Conservation (phyloP, 306 rosid species). For the Neltuma alba region DNA sequence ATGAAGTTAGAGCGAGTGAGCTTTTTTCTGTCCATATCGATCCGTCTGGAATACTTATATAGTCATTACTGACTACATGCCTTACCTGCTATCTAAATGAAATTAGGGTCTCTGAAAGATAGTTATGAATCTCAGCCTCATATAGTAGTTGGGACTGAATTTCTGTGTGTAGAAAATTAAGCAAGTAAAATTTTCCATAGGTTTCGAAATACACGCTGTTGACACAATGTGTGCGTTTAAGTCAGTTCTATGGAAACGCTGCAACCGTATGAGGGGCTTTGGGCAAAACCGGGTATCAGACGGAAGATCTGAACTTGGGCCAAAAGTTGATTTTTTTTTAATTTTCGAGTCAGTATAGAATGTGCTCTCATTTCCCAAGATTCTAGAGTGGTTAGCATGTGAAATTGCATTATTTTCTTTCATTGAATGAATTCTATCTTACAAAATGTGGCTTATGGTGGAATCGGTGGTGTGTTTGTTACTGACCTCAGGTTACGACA, state of each 20-base stretch:
- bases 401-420: constrained; percentile 17
- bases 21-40: neutral
- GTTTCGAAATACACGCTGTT: neutral
- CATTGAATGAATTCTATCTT: neutral
- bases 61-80: constrained; percentile 18
- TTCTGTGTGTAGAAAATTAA: neutral
- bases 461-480: constrained; percentile 28
- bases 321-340: no score
- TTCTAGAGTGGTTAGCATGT: neutral
- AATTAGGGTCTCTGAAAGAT: neutral
- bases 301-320: constrained; percentile 14
- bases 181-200: neutral
- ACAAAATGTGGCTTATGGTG: constrained; percentile 18
- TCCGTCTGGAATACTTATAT: neutral
- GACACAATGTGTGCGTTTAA: neutral
- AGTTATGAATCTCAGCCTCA: constrained; percentile 8
- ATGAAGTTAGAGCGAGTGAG: constrained; percentile 53
- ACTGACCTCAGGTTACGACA: constrained; percentile 32
- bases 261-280: no score
- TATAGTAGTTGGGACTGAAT: constrained; percentile 8
- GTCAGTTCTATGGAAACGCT: neutral
- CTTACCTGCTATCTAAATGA: constrained; percentile 1
- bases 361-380: neutral
- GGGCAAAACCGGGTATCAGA: no score
- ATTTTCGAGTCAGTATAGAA: neutral